A percentile compares a stretch with the other conserved stretches of the same genome.
phyloP scores from a whole-genome alignment of 257 asterid species.

The Forsythia suspensa region DNA sequence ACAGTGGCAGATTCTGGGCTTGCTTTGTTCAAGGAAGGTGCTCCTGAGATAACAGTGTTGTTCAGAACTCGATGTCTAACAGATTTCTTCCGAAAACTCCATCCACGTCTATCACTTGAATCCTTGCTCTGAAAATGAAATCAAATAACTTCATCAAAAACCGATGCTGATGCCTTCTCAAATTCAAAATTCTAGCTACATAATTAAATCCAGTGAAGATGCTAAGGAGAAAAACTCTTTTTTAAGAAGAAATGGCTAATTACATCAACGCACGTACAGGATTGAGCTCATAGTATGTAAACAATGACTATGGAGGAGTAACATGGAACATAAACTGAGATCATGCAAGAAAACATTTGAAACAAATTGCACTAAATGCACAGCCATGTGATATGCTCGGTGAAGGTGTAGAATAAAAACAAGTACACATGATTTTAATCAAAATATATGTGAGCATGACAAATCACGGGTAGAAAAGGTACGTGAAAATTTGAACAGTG shows the following conservation, averaged over 20 bases:
- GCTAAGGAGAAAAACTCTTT: not conserved
- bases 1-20: slow-evolving; percentile 35
- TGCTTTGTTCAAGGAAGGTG: slow-evolving; percentile 53
- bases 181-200: slow-evolving; percentile 5
- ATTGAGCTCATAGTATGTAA: not conserved
- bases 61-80: slow-evolving; percentile 74
- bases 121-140: slow-evolving; percentile 57
- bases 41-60: slow-evolving; percentile 62
- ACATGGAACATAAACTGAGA: not conserved
- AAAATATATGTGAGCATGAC: no score
- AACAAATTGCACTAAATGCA: no score
- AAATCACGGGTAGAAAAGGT: no score
- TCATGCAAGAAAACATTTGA: not conserved
- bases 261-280: not conserved
- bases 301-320: not conserved
- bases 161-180: not conserved
- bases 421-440: no score
- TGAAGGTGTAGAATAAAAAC: not conserved
- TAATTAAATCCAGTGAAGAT: not conserved
- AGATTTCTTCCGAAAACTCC: slow-evolving; percentile 93
- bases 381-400: no score
- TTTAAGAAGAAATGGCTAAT: no score
- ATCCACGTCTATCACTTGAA: slow-evolving; percentile 71
- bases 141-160: slow-evolving; percentile 13
- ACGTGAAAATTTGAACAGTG: no score